Conservation (phyloP, 805 yeast genomes). For the Hyphopichia homilentoma region DNA sequence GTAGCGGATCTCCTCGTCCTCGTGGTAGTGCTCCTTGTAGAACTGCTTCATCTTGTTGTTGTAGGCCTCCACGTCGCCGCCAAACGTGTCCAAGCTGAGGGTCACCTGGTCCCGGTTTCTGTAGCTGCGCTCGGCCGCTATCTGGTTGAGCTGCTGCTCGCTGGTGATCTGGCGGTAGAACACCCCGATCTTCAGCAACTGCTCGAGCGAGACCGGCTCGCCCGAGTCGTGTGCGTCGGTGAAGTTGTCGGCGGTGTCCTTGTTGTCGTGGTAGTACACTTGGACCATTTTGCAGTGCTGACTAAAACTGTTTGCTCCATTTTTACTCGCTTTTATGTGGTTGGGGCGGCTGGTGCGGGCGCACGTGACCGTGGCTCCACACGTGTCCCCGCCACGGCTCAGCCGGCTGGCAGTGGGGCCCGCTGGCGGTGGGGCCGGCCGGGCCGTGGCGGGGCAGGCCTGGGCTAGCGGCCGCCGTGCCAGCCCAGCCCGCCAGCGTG, state of each 20-base stretch:
- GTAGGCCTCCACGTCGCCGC: slow-evolving; percentile 53
- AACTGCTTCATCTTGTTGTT: slow-evolving; percentile 64
- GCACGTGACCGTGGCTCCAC: too few species aligned
- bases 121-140: slow-evolving; percentile 72
- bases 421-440: too few species aligned
- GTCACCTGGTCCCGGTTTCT: slow-evolving; percentile 73
- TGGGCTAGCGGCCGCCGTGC: too few species aligned
- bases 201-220: slow-evolving; percentile 42
- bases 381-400: too few species aligned
- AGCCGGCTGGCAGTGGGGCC: too few species aligned
- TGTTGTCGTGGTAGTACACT: slow-evolving; percentile 64
- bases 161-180: slow-evolving; percentile 51
- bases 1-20: slow-evolving; percentile 95
- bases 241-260: slow-evolving; percentile 50
- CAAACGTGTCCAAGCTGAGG: slow-evolving; percentile 58
- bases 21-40: slow-evolving; percentile 86
- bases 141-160: slow-evolving; percentile 52
- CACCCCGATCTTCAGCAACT: slow-evolving; percentile 63
- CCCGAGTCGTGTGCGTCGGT: slow-evolving; percentile 77
- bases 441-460: too few species aligned
- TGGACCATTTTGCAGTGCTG: slow-evolving; percentile 31
- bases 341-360: too few species aligned
- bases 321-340: too few species aligned
- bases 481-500: too few species aligned
- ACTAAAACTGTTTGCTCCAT: too few species aligned